These are phyloP conservation scores for Tricholoma furcatifolium DNA, from an alignment of 768 basidiomycete species.

Conservation along the genomic window DNA sequence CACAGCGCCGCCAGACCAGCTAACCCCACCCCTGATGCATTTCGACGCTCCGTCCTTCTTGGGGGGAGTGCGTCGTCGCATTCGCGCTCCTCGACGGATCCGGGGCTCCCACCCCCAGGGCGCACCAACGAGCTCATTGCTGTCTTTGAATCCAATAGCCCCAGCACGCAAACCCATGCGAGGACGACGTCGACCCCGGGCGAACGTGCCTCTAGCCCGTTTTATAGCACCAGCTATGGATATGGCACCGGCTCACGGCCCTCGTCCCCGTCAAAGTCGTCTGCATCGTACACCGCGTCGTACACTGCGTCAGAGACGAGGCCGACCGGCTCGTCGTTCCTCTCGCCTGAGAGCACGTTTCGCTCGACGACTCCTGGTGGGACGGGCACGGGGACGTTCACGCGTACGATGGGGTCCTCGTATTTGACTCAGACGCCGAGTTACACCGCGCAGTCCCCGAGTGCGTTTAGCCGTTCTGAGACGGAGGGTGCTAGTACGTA, in stretches of 20 bases:
- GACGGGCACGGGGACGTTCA: slow-evolving; percentile 17
- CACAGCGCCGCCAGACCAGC: slow-evolving; percentile 31
- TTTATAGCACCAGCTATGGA: slow-evolving; percentile 30
- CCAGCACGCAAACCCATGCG: slow-evolving; percentile 48
- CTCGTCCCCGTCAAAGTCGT: slow-evolving; percentile 46
- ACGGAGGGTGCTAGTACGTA: slow-evolving; percentile 22
- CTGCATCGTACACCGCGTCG: slow-evolving; percentile 37
- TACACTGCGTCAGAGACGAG: slow-evolving; percentile 33
- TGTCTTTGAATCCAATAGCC: slow-evolving; percentile 56
- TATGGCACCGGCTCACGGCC: slow-evolving; percentile 43
- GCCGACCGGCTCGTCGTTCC: slow-evolving; percentile 38
- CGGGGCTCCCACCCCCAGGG: slow-evolving; percentile 49
- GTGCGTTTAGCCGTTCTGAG: slow-evolving; percentile 31
- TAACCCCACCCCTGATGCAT: slow-evolving; percentile 43
- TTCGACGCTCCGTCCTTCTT: slow-evolving; percentile 45
- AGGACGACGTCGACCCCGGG: slow-evolving; percentile 55
- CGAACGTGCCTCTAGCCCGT: slow-evolving; percentile 38
- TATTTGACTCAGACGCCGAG: slow-evolving; percentile 35
- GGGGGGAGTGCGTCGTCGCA: slow-evolving; percentile 41
- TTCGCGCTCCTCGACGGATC: slow-evolving; percentile 58
- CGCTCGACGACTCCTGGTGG: slow-evolving; percentile 29
- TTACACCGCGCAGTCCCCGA: slow-evolving; percentile 34
- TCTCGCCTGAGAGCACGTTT: slow-evolving; percentile 38
- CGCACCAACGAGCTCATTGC: slow-evolving; percentile 73
- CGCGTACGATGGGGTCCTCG: slow-evolving; percentile 26